These are phyloP conservation scores for Salvia sclarea DNA, from an alignment of 305 asterid species.

Conservation along the genomic window DNA sequence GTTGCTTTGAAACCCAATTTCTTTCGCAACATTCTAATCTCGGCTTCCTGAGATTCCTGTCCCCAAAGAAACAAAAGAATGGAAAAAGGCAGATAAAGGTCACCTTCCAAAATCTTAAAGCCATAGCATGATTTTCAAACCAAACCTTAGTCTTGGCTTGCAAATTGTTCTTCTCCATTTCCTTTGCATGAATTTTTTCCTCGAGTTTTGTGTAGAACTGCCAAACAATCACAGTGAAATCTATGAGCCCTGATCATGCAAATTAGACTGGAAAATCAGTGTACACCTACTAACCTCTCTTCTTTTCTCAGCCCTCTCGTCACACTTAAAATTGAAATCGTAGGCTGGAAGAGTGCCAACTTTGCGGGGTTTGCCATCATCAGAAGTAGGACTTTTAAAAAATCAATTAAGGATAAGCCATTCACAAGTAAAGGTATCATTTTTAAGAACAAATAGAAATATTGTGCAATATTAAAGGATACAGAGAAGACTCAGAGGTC, in stretches of 20 bases:
- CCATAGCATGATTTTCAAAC: conserved; percentile 5
- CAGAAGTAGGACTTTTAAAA: conserved; percentile 63
- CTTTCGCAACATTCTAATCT: conserved; percentile 75
- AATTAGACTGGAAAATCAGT: conserved; percentile 10
- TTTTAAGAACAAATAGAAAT: neutral
- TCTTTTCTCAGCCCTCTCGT: conserved; percentile 92
- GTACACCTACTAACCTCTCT: conserved; percentile 59
- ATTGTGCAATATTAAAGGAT: conserved; percentile 43
- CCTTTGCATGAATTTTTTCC: conserved; percentile 84
- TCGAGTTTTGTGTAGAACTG: conserved; percentile 88
- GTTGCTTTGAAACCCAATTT: conserved; percentile 84
- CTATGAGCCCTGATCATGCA: conserved; percentile 23
- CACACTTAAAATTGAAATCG: conserved; percentile 74
- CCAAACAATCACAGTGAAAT: conserved; percentile 35
- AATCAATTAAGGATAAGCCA: conserved; percentile 51
- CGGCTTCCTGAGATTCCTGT: conserved; percentile 87
- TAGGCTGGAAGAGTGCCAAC: conserved; percentile 74
- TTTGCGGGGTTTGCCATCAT: conserved; percentile 60
- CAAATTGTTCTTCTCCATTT: conserved; percentile 66
- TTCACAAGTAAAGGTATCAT: conserved; percentile 11
- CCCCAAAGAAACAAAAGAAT: conserved; percentile 18
- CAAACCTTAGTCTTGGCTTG: conserved; percentile 77
- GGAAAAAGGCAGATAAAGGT: conserved; percentile 7
- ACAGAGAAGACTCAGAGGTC: conserved; percentile 47
- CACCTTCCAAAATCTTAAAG: conserved; percentile 11